Base-by-base conservation (phyloP, 176 grass and related monocot species). In the Poa pratensis region DNA sequence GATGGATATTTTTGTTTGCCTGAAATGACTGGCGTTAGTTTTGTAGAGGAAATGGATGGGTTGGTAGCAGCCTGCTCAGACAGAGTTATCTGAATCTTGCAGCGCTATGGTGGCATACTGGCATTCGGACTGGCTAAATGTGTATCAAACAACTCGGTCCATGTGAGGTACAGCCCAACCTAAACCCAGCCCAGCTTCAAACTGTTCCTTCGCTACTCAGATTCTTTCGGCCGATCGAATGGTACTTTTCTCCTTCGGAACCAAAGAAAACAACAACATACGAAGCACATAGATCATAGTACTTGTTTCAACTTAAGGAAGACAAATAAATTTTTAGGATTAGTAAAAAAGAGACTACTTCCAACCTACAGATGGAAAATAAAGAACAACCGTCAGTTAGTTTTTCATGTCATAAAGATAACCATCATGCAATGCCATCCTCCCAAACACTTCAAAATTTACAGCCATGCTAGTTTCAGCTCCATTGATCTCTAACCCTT, bases 401-500 rank as follows among this genome's bases (percentile, higher is more conserved):
- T 81, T 51, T 80, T 76, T 60, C 51, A 70, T 32, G 32, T 23
- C 77, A 81, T 80, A 50, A 71, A 71, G 64, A 74, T 30, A 43
- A 9, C 7, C 42, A 43, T 43, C 42, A 43, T 43, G 42, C 42
- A 43, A 43, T 43, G 42, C 42, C 42, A 43, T 43, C 42, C 42
- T 9, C 8, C 42, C 8, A 43, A 43, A 43, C 42, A 43, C 42
- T 43, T 43, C 42, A 10, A 43, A 43, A 80, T 75, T 84, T 87
- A 90, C 84, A 90, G 83, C 75, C 73, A 83, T 32, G 84, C 45
- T 40, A 49, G 39, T 18, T 17, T 52, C 15, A 68, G 46, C 35
- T 83, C 39, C 59, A 75, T 75, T 53, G 27, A 42, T 80, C 19
- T 67, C 84, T 75, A 87, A 84, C 12, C 50, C 39, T 53, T 65